Evolutionary conservation across 192 early-diverging fungal genomes (phyloP).

Genomic region (Backusella sp.): DNA sequence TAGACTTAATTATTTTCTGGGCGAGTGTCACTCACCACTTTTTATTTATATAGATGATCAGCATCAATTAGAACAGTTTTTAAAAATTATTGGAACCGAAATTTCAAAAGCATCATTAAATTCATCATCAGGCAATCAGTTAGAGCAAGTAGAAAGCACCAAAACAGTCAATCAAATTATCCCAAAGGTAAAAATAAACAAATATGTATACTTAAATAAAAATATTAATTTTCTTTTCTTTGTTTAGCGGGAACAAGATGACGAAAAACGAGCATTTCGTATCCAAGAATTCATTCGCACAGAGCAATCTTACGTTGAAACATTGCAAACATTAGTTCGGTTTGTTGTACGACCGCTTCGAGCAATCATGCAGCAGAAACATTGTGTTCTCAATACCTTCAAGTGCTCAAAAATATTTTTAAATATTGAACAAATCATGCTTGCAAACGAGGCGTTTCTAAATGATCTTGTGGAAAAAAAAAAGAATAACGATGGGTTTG

Average conservation of each 20-base stretch:
- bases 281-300: slow-evolving; percentile 61
- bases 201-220: neutral
- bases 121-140: neutral
- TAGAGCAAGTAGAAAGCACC: neutral
- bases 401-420: slow-evolving; percentile 59
- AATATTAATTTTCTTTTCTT: neutral
- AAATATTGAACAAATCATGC: slow-evolving; percentile 57
- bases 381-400: slow-evolving; percentile 55
- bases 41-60: slow-evolving; percentile 5
- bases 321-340: slow-evolving; percentile 50
- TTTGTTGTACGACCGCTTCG: slow-evolving; percentile 55
- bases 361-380: slow-evolving; percentile 41
- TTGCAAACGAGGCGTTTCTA: slow-evolving; percentile 55
- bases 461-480: slow-evolving; percentile 43
- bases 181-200: neutral
- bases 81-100: slow-evolving; percentile 13
- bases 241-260: slow-evolving; percentile 14
- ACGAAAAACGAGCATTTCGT: slow-evolving; percentile 46
- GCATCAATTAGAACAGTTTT: slow-evolving; percentile 25
- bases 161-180: neutral
- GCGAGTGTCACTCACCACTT: neutral
- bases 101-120: neutral
- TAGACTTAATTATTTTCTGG: neutral
- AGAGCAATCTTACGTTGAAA: slow-evolving; percentile 62
- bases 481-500: slow-evolving; percentile 34